These are phyloP conservation scores for Flaveria robusta DNA, from an alignment of 129 eudicot genomes.

Conservation along the genomic window DNA sequence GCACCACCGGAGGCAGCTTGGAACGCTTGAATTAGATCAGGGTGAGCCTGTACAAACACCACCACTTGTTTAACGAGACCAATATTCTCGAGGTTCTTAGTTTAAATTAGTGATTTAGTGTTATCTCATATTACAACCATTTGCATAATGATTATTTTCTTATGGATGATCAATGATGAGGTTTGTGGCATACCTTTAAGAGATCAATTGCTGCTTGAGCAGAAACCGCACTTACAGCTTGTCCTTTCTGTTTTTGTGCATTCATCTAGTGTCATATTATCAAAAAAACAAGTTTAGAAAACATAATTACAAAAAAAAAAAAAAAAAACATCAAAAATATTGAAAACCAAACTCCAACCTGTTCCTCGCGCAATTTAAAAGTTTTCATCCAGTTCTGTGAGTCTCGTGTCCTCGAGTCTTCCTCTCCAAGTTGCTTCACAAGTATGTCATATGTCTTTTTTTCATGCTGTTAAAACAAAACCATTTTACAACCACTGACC, in stretches of 20 bases:
- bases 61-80: neutral
- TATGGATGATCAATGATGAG: neutral
- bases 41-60: conserved; percentile 55
- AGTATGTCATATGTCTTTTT: conserved; percentile 92
- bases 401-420: conserved; percentile 93
- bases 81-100: neutral
- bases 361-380: conserved; percentile 80
- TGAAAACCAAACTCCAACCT: conserved; percentile 41
- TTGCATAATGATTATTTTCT: neutral
- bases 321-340: neutral
- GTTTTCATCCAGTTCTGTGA: conserved; percentile 97
- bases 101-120: neutral
- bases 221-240: conserved; percentile 61
- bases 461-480: conserved; percentile 66
- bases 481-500: neutral
- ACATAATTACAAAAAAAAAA: neutral
- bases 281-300: neutral
- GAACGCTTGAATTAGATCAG: conserved; percentile 74
- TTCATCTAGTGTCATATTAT: conserved; percentile 47
- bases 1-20: conserved; percentile 64
- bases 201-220: conserved; percentile 83
- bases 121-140: neutral
- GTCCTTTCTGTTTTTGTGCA: conserved; percentile 93
- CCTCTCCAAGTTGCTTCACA: conserved; percentile 95
- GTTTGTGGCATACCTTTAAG: conserved; percentile 53